phyloP scores from a whole-genome alignment of 257 asterid genomes.

The Solanum paucissectum region DNA sequence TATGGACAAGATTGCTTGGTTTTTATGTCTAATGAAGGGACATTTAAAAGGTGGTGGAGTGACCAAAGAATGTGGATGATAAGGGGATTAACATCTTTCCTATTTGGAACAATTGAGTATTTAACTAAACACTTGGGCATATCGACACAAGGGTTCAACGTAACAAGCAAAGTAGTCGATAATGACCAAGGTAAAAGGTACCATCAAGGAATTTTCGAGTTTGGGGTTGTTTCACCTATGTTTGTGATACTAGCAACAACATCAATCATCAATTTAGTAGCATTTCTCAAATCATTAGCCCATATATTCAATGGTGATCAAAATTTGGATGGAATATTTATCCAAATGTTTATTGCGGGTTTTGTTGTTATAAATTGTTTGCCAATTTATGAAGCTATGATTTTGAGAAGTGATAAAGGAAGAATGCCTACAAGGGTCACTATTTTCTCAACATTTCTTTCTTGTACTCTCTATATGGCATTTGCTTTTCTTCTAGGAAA shows the following conservation, averaged over 20 bases:
- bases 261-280: slow-evolving; percentile 2
- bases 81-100: slow-evolving; percentile 36
- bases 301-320: slow-evolving; percentile 5
- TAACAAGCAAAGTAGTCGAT: slow-evolving; percentile 62
- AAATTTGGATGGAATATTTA: slow-evolving; percentile 12
- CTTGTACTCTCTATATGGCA: slow-evolving; percentile 11
- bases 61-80: slow-evolving; percentile 80
- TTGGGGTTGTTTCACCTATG: slow-evolving; percentile 58
- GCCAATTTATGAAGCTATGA: slow-evolving; percentile 69
- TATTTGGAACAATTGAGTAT: slow-evolving; percentile 48
- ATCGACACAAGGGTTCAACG: slow-evolving; percentile 36
- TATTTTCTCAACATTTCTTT: slow-evolving; percentile 25
- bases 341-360: slow-evolving; percentile 33
- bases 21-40: slow-evolving; percentile 36
- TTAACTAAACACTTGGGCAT: slow-evolving; percentile 39
- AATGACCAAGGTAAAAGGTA: slow-evolving; percentile 44
- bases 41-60: slow-evolving; percentile 58
- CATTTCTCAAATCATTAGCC: slow-evolving; percentile 17
- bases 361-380: slow-evolving; percentile 42
- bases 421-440: slow-evolving; percentile 47
- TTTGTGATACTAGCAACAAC: neutral
- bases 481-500: neutral
- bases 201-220: slow-evolving; percentile 45
- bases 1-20: slow-evolving; percentile 52
- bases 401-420: slow-evolving; percentile 44